phyloP scores from a whole-genome alignment of 306 rosid species.

The Vigna angularis region DNA sequence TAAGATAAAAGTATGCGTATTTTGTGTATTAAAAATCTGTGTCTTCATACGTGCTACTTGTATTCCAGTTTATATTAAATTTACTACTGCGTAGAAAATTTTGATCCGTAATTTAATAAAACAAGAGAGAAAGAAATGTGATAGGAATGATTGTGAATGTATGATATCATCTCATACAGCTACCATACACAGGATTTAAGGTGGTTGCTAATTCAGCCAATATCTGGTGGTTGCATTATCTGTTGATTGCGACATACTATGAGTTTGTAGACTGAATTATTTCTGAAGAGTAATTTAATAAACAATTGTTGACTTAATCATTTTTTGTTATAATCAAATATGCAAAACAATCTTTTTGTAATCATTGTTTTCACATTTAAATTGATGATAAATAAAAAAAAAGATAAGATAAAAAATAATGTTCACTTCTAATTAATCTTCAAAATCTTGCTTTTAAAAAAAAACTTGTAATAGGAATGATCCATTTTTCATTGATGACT shows the following conservation, averaged over 20 bases:
- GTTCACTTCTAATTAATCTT: neutral
- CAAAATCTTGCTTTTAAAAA: neutral
- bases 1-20: neutral
- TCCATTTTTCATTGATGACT: neutral
- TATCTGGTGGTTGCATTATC: slow-evolving; percentile 7
- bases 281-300: neutral
- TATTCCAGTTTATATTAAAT: no score
- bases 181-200: neutral
- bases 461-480: neutral
- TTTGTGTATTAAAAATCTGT: neutral
- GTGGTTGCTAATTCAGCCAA: slow-evolving; percentile 6
- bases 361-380: neutral
- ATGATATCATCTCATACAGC: neutral
- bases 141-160: neutral
- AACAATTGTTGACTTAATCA: neutral
- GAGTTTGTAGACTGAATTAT: neutral
- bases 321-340: neutral
- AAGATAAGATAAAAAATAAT: neutral
- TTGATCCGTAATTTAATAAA: slow-evolving; percentile 5
- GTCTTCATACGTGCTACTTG: no score
- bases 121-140: neutral
- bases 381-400: neutral
- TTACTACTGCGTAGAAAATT: no score
- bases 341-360: neutral
- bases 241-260: neutral